Percentiles rank a stretch among this genome's conserved stretches.
Evolutionary conservation across 805 yeast species (phyloP).

Genomic region (Wickerhamiella slavikovae): DNA sequence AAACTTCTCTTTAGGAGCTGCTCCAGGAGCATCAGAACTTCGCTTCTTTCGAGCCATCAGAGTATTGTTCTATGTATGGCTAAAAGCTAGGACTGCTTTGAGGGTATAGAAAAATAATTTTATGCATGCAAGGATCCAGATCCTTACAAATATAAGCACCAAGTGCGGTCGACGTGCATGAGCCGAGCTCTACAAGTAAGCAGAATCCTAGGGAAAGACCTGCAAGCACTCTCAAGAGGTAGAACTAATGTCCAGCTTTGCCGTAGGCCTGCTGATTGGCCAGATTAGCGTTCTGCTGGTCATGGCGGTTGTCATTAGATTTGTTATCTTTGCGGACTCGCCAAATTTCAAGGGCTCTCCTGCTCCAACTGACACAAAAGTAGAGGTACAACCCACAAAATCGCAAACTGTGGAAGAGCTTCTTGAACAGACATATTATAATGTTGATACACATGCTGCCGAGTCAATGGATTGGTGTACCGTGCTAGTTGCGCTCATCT

Average conservation of each 20-base stretch:
- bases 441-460: slow-evolving; percentile 67
- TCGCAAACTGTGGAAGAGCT: slow-evolving; percentile 23
- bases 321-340: slow-evolving; percentile 23
- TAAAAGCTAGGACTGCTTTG: too few relatives aligned
- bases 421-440: slow-evolving; percentile 78
- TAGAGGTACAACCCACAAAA: slow-evolving; percentile 12
- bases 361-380: slow-evolving; percentile 8
- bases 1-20: too few relatives aligned
- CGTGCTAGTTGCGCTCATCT: slow-evolving; percentile 77
- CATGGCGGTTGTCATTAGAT: slow-evolving; percentile 19
- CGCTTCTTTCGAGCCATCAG: too few relatives aligned
- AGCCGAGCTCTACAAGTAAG: too few relatives aligned
- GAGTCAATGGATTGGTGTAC: slow-evolving; percentile 96
- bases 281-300: slow-evolving; percentile 22
- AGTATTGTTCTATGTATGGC: too few relatives aligned
- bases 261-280: slow-evolving; percentile 21
- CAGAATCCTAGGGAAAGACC: too few relatives aligned
- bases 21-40: too few relatives aligned
- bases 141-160: too few relatives aligned
- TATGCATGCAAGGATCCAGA: too few relatives aligned
- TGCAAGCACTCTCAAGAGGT: too few relatives aligned
- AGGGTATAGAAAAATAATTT: too few relatives aligned
- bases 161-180: too few relatives aligned
- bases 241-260: slow-evolving; percentile 13
- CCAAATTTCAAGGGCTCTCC: slow-evolving; percentile 12